Evolutionary conservation across 345 rosid species (phyloP).

Genomic region (Bruguiera parviflora): DNA sequence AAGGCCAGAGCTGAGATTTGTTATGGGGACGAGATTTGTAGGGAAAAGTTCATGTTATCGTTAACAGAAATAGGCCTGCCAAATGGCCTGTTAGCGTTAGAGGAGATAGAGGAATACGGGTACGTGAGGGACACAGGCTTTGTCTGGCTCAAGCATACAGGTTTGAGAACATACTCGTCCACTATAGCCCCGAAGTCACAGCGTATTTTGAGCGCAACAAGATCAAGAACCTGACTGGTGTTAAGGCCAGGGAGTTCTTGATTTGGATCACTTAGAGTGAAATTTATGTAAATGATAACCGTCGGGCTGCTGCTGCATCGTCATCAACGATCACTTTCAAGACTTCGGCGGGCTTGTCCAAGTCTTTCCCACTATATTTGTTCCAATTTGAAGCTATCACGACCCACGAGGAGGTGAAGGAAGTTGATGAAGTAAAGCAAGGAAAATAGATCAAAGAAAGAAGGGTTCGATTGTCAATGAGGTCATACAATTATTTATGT

Average conservation of each 20-base stretch:
- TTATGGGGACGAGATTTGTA: constrained; percentile 25
- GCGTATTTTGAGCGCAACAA: constrained; percentile 24
- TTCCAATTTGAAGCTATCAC: constrained; percentile 13
- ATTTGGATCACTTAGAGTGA: constrained; percentile 28
- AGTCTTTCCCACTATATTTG: constrained; percentile 21
- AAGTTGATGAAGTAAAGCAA: neutral
- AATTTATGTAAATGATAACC: constrained; percentile 5
- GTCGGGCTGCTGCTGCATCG: too few species aligned
- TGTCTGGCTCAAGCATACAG: constrained; percentile 26
- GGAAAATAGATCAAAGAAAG: too few species aligned
- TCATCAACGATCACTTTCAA: constrained; percentile 22
- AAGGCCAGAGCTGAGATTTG: constrained; percentile 24
- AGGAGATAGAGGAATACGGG: constrained; percentile 27
- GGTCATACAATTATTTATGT: too few species aligned
- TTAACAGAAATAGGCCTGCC: constrained; percentile 18
- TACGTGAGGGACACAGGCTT: constrained; percentile 26
- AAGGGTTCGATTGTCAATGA: too few species aligned
- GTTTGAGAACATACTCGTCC: constrained; percentile 16
- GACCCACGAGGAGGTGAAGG: neutral
- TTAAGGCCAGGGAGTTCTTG: constrained; percentile 30
- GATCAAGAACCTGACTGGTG: constrained; percentile 34
- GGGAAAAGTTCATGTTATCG: constrained; percentile 20
- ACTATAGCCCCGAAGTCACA: constrained; percentile 18
- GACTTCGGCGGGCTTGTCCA: constrained; percentile 23
- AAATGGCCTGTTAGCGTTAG: constrained; percentile 14